Evolutionary conservation across 1,284 basidiomycete genomes (phyloP).

Genomic region (Inonotus obliquus): DNA sequence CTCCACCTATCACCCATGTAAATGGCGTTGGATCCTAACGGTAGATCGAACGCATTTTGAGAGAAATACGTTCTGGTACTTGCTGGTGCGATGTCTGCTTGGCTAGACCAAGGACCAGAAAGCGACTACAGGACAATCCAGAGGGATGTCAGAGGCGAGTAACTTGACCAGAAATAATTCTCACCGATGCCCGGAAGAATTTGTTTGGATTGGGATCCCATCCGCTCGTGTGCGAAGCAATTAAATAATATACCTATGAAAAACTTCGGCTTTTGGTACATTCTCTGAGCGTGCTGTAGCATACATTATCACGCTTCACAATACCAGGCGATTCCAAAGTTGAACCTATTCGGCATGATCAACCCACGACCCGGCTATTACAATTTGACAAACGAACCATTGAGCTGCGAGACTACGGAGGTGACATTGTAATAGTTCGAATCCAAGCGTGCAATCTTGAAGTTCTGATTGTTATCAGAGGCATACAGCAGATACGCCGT

Average conservation of each 20-base stretch:
- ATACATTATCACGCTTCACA: constrained; percentile 50
- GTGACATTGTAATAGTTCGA: constrained; percentile 55
- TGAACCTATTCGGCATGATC: constrained; percentile 33
- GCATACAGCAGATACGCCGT: constrained; percentile 55
- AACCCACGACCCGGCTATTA: not conserved
- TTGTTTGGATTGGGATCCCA: constrained; percentile 64
- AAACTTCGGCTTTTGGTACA: not conserved
- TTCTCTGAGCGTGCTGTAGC: constrained; percentile 9
- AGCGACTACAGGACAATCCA: constrained; percentile 37
- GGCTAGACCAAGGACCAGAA: constrained; percentile 50
- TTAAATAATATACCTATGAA: constrained; percentile 48
- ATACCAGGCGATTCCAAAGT: constrained; percentile 61
- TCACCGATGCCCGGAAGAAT: constrained; percentile 47
- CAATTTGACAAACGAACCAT: constrained; percentile 30
- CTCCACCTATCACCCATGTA: constrained; percentile 68
- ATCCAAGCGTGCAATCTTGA: constrained; percentile 57
- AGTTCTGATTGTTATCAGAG: constrained; percentile 64
- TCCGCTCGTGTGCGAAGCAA: constrained; percentile 57
- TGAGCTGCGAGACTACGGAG: constrained; percentile 41
- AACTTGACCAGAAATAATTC: constrained; percentile 18
- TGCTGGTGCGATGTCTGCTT: constrained; percentile 51
- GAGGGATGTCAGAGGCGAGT: not conserved
- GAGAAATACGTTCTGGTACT: constrained; percentile 54
- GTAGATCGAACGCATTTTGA: constrained; percentile 55
- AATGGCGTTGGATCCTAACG: constrained; percentile 45